Base-by-base conservation (phyloP, 2,329 filamentous ascomycete species). In the Gliomastix tumulicola region DNA sequence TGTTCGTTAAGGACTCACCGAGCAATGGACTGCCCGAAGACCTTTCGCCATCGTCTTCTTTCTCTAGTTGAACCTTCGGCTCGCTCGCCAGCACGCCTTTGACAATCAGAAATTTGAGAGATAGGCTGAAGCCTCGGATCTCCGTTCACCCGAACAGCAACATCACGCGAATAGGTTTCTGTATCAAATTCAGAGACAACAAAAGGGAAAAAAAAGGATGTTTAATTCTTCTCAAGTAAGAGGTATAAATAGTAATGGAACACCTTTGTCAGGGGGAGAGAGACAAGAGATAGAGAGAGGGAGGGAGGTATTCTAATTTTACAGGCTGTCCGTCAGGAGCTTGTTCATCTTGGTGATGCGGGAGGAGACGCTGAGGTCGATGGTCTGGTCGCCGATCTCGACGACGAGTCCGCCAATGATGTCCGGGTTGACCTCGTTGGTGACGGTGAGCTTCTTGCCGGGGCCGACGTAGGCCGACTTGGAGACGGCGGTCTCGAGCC, bases 331-430 rank as follows among this genome's bases (percentile, higher is more conserved):
- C 53, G 78, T 89, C 61, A 98, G 84, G 63, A 95, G 82, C 84
- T 97, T 98, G 87, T 98, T 98, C 79, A 98, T 87, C 81, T 88
- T 94, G 64, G 86, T 78, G 67, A 98, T 84, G 78, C 90, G 94
- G 63, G 85, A 75, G 34, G 90, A 90, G 57, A 98, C 89, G 68
- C 84, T 92, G 53, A 96, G 84, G 69, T 98, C 92, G 60, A 98
- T 95, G 63, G 90, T 97, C 60, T 90, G 85, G 76, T 97, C 90
- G 57, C 89, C 90, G 51, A 97, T 84, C 72, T 97, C 90, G 58
- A 98, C 90, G 49, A 98, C 69, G 50, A 98, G 81, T 44, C 92
- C 92, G 49, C 92, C 92, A 49, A 94, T 69, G 59, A 98, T 90
- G 41, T 97, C 90, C 44, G 90, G 77, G 79, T 95, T 92, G 65